Conservation (phyloP, 768 basidiomycete species). For the Amylocystis lapponica region DNA sequence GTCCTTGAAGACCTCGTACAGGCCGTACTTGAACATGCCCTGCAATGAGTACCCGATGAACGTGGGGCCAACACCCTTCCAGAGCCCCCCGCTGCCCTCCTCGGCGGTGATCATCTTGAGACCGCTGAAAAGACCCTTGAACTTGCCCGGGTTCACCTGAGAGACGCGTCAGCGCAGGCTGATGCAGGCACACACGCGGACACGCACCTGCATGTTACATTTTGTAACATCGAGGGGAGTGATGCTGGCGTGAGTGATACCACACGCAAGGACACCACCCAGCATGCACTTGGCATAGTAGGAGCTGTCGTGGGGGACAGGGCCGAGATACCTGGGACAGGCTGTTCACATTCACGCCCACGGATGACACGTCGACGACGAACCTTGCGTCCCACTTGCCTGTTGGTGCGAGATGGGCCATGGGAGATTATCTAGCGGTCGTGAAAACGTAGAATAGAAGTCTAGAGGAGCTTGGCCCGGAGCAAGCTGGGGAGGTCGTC, state of each 20-base stretch:
- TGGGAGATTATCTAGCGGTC: slow-evolving; percentile 25
- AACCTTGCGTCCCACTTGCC: slow-evolving; percentile 78
- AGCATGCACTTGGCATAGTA: slow-evolving; percentile 88
- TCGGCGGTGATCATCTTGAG: slow-evolving; percentile 66
- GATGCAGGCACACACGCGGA: not conserved
- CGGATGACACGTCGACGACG: slow-evolving; percentile 11
- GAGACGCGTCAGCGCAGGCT: not conserved
- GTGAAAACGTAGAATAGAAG: slow-evolving; percentile 28
- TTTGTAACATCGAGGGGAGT: slow-evolving; percentile 86
- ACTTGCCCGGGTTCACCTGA: slow-evolving; percentile 74
- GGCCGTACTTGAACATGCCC: slow-evolving; percentile 98
- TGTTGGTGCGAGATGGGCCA: slow-evolving; percentile 45
- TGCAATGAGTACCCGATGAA: slow-evolving; percentile 91
- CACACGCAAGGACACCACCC: slow-evolving; percentile 83
- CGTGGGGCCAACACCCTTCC: slow-evolving; percentile 94
- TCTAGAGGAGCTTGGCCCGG: slow-evolving; percentile 27
- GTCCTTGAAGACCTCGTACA: slow-evolving; percentile 97
- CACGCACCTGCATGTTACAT: slow-evolving; percentile 83
- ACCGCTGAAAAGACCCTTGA: slow-evolving; percentile 57
- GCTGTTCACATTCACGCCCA: no score
- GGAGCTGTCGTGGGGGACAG: slow-evolving; percentile 65
- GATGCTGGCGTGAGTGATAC: slow-evolving; percentile 82
- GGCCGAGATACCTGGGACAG: slow-evolving; percentile 49
- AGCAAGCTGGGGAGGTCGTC: slow-evolving; percentile 14
- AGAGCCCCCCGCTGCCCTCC: slow-evolving; percentile 81